Evolutionary conservation across 441 rosid genomes (phyloP).

Genomic region (Erysimum pusillum): DNA sequence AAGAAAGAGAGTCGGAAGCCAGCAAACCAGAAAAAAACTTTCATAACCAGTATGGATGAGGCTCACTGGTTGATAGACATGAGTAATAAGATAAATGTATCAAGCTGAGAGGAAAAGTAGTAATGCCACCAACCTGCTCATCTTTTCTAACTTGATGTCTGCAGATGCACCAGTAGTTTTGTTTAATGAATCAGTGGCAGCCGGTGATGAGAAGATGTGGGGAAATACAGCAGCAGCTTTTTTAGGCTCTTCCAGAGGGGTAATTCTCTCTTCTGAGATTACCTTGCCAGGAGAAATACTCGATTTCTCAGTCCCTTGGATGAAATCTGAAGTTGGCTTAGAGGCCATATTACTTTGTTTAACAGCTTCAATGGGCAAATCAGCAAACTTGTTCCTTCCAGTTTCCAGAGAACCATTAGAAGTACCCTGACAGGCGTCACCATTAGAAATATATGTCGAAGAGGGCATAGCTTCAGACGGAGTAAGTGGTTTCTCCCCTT

Average conservation of each 20-base stretch:
- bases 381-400: slow-evolving; percentile 53
- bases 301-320: slow-evolving; percentile 38
- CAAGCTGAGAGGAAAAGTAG: slow-evolving; percentile 12
- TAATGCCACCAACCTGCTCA: slow-evolving; percentile 47
- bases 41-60: slow-evolving; percentile 19
- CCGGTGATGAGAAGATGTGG: slow-evolving; percentile 28
- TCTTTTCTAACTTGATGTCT: slow-evolving; percentile 36
- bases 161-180: slow-evolving; percentile 39
- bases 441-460: slow-evolving; percentile 45
- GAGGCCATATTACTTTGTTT: slow-evolving; percentile 47
- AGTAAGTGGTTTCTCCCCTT: slow-evolving; percentile 47
- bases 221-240: slow-evolving; percentile 39
- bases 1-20: slow-evolving; percentile 32
- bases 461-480: slow-evolving; percentile 49
- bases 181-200: slow-evolving; percentile 20
- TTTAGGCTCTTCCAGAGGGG: slow-evolving; percentile 39
- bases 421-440: slow-evolving; percentile 46
- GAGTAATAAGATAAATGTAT: slow-evolving; percentile 19
- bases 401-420: slow-evolving; percentile 49
- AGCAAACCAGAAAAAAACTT: slow-evolving; percentile 26
- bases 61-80: slow-evolving; percentile 18
- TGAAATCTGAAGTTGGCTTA: slow-evolving; percentile 46
- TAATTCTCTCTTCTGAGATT: slow-evolving; percentile 23
- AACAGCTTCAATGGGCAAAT: slow-evolving; percentile 46
- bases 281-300: slow-evolving; percentile 24